Base-by-base conservation (phyloP, 2,329 filamentous ascomycete species). In the Onygena corvina region DNA sequence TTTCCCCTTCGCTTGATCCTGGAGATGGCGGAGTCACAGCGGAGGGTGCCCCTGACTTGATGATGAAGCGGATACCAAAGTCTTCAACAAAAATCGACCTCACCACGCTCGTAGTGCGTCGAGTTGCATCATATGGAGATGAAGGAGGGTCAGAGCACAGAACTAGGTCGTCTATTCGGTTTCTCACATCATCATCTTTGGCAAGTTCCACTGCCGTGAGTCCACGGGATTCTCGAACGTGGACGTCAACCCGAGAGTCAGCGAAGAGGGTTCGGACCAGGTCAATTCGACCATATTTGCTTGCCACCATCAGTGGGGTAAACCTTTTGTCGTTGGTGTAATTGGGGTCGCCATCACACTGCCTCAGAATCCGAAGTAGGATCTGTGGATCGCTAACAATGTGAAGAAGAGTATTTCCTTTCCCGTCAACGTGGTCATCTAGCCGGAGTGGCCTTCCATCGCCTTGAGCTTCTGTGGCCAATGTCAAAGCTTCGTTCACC, bases 61-160 rank as follows among this genome's bases (percentile, higher is more conserved):
- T 73, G 12, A 98, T 87, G 44, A 96, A 80, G 34, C 92, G 82
- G 47, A 96, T 84, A 0, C 86, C 94, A 7, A 86, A 89, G 67
- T 98, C 92, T 68, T 98, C 92, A 8, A 98, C 89, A 59, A 98
- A 96, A 67, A 94, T 95, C 0, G 89, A 92, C 50, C 92, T 79
- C 0, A 98, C 92, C 1, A 96, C 89, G 1, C 87, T 87, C 0
- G 92, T 96, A 18, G 89, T 89, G 20, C 90, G 80, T 3, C 83
- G 83, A 57, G 94, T 87, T 7, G 76, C 73, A 8, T 79, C 81
- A 3, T 84, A 74, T 21, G 59, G 57, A 16, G 57, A 56, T 5
- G 61, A 61, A 16, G 64, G 61, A 1, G 77, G 73, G 63, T 81
- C 80, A 16, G 85, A 84, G 55, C 98, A 83, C 7, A 98, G 70